phyloP scores from a whole-genome alignment of 1,284 basidiomycete species.

The Sporisorium scitamineum region DNA sequence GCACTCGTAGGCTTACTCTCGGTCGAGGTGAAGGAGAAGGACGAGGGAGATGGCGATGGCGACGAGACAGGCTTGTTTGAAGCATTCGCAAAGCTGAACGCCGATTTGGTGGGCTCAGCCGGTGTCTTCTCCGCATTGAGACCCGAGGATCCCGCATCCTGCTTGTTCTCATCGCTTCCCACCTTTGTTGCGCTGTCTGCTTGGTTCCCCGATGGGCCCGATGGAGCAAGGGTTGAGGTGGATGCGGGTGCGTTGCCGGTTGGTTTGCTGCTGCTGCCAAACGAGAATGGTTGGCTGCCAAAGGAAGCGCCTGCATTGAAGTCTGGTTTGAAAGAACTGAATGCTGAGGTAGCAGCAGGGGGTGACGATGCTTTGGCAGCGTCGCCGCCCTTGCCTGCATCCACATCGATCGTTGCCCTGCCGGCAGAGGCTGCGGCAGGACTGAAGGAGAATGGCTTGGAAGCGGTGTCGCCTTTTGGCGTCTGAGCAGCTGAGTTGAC shows the following conservation, averaged over 20 bases:
- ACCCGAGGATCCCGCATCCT: background rate
- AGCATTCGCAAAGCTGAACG: conserved; percentile 33
- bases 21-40: conserved; percentile 15
- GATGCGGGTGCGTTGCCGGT: conserved; percentile 8
- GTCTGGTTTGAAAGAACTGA: conserved; percentile 37
- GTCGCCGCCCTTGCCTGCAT: conserved; percentile 5
- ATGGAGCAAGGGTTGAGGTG: background rate
- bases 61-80: conserved; percentile 10
- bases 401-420: background rate
- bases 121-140: background rate
- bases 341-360: conserved; percentile 22
- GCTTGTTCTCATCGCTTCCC: conserved; percentile 2
- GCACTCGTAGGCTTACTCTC: conserved; percentile 4
- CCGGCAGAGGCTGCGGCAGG: background rate
- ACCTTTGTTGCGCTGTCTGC: conserved; percentile 5
- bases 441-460: conserved; percentile 34
- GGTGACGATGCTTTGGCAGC: conserved; percentile 27
- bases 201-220: background rate
- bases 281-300: conserved; percentile 40
- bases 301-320: conserved; percentile 32
- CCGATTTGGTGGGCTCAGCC: conserved; percentile 7
- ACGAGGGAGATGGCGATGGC: conserved; percentile 5
- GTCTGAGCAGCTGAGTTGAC: conserved; percentile 19
- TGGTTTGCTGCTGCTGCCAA: conserved; percentile 25
- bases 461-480: conserved; percentile 18